Base-by-base conservation (phyloP, 306 rosid species). In the Dalbergia cultrata region DNA sequence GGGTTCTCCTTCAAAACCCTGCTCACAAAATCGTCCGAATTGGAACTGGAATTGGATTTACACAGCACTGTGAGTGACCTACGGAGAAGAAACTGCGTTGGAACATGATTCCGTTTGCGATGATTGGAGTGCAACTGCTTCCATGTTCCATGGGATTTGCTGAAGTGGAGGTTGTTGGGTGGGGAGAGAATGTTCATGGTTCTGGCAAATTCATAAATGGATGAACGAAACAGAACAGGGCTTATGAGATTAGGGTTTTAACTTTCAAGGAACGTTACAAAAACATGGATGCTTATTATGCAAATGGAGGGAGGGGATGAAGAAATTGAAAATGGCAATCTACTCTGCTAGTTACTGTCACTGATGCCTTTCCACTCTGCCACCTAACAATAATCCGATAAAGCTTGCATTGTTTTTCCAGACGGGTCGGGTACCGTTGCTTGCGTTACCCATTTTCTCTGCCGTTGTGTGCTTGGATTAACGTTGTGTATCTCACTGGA, bases 1-100 rank as follows among this genome's bases (percentile, higher is more conserved):
- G 98, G 99, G 58, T 93, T 95, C 67, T 95, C 94, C 92, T 89
- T 91, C 87, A 95, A 85, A 74, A 95, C 88, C 85, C 90, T 84
- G 83, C 88, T 83, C 75, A 93, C 87, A 80, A 91, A 95, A 90
- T 95, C 99, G 7, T 90, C 90, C 39, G 74, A 75, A 31, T 18
- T 49, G 70, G 92, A 81, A 74, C 78, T 62, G 12, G 90, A 80
- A 49, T 77, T 21, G 73, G 91, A 87, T 35, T 77, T 81, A 84
- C 97, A 89, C 56, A 74, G 58, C 49, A 90, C 77, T 54, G 80
- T 70, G 83, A 87, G 78, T 19, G 92, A 75, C 64, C 89, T 85
- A 9, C 71, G 83, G 65, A 75, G 84, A 44, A 84, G 80, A 44
- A 74, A 31, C 1, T 64, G 86, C 33, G 81, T 71, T 12, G 71